Evolutionary conservation across 768 basidiomycete genomes (phyloP), one percentile per base, ranked within the genome.

Genomic region (Russula sp.): DNA sequence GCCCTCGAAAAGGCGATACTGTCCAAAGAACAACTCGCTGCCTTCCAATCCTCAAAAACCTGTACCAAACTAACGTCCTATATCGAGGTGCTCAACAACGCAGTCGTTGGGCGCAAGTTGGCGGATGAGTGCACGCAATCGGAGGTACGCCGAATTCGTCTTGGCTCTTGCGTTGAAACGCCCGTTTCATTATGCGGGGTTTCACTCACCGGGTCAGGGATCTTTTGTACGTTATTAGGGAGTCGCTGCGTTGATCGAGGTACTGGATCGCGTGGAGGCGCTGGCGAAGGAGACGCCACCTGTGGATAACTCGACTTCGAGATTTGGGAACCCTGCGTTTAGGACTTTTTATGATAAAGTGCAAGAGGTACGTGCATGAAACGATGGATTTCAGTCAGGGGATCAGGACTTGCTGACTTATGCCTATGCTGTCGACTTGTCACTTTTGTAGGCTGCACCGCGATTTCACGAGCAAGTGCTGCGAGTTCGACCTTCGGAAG

Each of bases 271-370:
- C 14, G 83, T 98, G 2, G 86, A 91, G 70, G 72, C 77, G 20
- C 77, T 89, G 14, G 91, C 85, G 10, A 78, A 79, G 20, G 81
- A 79, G 4, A 94, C 85, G 0, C 97, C 96, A 1, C 87, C 95
- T 0, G 86, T 95, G 20, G 89, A 94, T 68, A 98, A 97, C 73
- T 81, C 87, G 56, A 87, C 87, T 4, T 98, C 95, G 46, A 80
- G 96, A 34, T 99, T 99, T 71, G 96, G 97, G 2, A 99, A 99
- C 75, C 97, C 97, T 5, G 97, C 97, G 0, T 99, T 99, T 75
- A 80, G 89, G 70, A 84, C 84, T 0, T 97, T 98, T 73, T 92
- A 94, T 69, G 95, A 98, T 76, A 83, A 84, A 70, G 79, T 98
- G 8, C 71, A 78, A 20, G 81, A 89, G 77, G 94, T 89, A 89